phyloP scores from a whole-genome alignment of 2,329 filamentous ascomycete genomes.

The Colletotrichum sp. region DNA sequence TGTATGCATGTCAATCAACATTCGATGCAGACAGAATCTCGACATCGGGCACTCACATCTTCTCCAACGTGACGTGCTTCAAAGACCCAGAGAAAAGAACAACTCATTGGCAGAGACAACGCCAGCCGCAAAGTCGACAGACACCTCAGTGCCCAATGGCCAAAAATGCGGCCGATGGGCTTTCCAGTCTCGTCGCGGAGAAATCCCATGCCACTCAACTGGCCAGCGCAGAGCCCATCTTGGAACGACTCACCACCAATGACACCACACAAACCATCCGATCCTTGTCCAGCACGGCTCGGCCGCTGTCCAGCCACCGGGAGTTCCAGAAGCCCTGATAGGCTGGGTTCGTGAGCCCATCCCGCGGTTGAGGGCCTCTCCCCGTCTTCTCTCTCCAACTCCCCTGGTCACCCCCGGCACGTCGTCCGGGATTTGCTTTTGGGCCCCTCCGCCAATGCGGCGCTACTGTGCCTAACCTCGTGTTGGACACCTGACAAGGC shows the following conservation, averaged over 20 bases:
- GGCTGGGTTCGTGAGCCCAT: background rate
- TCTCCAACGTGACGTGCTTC: background rate
- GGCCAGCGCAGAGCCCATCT: background rate
- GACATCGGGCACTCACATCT: background rate
- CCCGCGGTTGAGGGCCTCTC: background rate
- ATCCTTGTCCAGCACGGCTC: background rate
- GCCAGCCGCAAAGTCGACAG: background rate
- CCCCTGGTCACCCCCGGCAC: background rate
- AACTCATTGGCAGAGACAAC: background rate
- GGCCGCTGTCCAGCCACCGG: background rate
- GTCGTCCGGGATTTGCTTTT: constrained; percentile 1
- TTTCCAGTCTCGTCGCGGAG: background rate
- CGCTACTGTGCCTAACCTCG: constrained; percentile 19
- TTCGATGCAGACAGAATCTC: background rate
- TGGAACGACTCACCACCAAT: no score
- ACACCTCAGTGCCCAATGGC: background rate
- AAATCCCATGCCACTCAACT: background rate
- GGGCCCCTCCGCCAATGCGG: constrained; percentile 9
- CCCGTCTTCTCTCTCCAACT: background rate
- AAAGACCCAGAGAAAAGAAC: background rate
- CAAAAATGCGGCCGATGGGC: background rate
- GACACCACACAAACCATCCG: background rate
- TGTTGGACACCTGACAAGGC: constrained; percentile 5
- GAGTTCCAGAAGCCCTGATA: background rate
- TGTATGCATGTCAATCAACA: background rate